phyloP scores from a whole-genome alignment of 176 grass and related monocot genomes.

The Zea mays region Zm-B73-REFERENCE-NAM-5.0 NC_050097.1:212331501-212332000 shows the following conservation, averaged over 20 bases:
- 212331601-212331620: no score
- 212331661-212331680: not conserved
- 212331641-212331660: slow-evolving; percentile 8
- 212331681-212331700: not conserved
- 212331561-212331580: no score
- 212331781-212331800: not conserved
- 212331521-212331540: no score
- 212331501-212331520: no score
- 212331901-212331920: slow-evolving; percentile 26
- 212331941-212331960: slow-evolving; percentile 8
- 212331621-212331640: no score
- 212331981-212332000: not conserved
- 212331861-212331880: slow-evolving; percentile 6
- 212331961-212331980: not conserved
- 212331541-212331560: no score
- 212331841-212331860: slow-evolving; percentile 11
- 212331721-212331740: not conserved
- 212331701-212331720: not conserved
- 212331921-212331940: slow-evolving; percentile 38
- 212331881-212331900: not conserved
- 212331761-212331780: not conserved
- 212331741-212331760: not conserved
- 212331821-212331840: not conserved
- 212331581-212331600: no score
- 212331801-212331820: slow-evolving; percentile 29